phyloP scores from a whole-genome alignment of 768 basidiomycete species.

The Fomitopsis serialis region DNA sequence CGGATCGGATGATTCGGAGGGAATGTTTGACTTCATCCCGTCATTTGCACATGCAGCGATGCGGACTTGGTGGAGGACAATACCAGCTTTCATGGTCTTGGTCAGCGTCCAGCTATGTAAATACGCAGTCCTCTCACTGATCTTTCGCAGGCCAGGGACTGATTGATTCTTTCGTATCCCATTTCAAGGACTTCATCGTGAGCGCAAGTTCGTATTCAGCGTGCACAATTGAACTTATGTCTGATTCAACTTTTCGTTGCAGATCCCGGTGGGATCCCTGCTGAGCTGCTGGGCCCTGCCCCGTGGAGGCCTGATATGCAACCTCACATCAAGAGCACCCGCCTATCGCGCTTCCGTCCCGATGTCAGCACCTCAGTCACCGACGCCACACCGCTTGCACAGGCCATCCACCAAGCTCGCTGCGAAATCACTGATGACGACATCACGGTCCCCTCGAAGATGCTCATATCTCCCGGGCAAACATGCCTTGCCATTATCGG shows the following conservation, averaged over 20 bases:
- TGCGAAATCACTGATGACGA: slow-evolving; percentile 24
- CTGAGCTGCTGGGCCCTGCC: no score
- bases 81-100: no score
- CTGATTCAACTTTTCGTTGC: not conserved
- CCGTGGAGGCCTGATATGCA: slow-evolving; percentile 4
- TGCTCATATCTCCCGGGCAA: slow-evolving; percentile 19
- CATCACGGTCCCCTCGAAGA: slow-evolving; percentile 14
- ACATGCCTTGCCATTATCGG: slow-evolving; percentile 21
- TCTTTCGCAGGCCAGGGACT: no score
- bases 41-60: slow-evolving; percentile 11
- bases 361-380: slow-evolving; percentile 14
- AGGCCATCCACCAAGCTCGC: slow-evolving; percentile 30
- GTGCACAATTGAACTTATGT: not conserved
- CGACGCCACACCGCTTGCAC: slow-evolving; percentile 18
- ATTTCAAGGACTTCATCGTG: not conserved
- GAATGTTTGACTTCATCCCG: slow-evolving; percentile 14
- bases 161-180: no score
- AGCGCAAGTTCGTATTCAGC: not conserved
- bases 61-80: slow-evolving; percentile 1
- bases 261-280: not conserved
- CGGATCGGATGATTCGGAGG: slow-evolving; percentile 1
- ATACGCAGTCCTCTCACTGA: no score
- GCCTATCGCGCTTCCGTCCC: slow-evolving; percentile 30
- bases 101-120: not conserved
- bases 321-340: slow-evolving; percentile 26